Percentiles rank a stretch among this genome's conserved stretches.
Conservation (phyloP, 768 basidiomycete species). For the Lentinula detonsa region DNA sequence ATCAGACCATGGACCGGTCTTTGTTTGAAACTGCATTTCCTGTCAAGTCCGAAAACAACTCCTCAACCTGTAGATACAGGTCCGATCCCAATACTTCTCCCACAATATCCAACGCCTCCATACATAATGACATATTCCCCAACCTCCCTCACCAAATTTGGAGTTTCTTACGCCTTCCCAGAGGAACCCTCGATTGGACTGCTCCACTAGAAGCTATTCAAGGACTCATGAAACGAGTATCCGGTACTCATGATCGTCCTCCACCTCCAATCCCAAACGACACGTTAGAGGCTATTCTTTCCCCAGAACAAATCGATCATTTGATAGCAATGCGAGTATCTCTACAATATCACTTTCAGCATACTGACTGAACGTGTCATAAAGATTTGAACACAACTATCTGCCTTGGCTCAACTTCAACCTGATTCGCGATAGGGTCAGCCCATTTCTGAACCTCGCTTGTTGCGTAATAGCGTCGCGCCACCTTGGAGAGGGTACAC, state of each 20-base stretch:
- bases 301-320: slow-evolving; percentile 22
- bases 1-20: slow-evolving; percentile 21
- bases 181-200: slow-evolving; percentile 26
- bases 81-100: not conserved
- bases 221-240: slow-evolving; percentile 21
- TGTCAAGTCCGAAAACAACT: not conserved
- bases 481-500: slow-evolving; percentile 26
- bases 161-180: slow-evolving; percentile 29
- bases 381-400: slow-evolving; percentile 35
- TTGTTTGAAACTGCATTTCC: not conserved
- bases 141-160: slow-evolving; percentile 17
- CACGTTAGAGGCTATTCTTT: slow-evolving; percentile 20
- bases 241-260: slow-evolving; percentile 8
- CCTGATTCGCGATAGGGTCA: slow-evolving; percentile 19
- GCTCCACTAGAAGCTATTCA: slow-evolving; percentile 36
- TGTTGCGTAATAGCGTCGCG: slow-evolving; percentile 35
- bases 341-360: not conserved
- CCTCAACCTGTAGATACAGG: not conserved
- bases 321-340: slow-evolving; percentile 25
- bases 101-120: not conserved
- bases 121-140: not conserved
- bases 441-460: slow-evolving; percentile 27
- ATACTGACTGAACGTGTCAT: not conserved
- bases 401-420: slow-evolving; percentile 35
- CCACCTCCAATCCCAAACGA: slow-evolving; percentile 16